phyloP scores from a whole-genome alignment of 1,139 yeast species.

The Pichia sp. region DNA sequence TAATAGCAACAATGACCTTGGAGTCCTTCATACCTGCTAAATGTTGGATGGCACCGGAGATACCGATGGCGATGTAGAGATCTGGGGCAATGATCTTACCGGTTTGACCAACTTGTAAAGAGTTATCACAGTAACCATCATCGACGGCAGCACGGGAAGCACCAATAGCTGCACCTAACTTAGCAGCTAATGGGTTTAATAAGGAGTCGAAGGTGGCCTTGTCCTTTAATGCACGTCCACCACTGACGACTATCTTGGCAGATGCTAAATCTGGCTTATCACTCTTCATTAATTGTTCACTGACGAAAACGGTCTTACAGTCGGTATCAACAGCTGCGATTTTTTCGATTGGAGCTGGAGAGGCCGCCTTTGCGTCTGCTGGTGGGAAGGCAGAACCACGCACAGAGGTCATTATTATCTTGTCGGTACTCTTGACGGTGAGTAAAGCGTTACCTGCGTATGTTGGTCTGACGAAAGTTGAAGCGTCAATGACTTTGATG shows the following conservation, averaged over 20 bases:
- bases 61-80: constrained; percentile 87
- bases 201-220: constrained; percentile 82
- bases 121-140: constrained; percentile 92
- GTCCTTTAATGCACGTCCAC: constrained; percentile 92
- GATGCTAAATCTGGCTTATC: constrained; percentile 92
- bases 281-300: constrained; percentile 69
- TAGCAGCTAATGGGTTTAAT: constrained; percentile 81
- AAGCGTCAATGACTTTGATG: constrained; percentile 57
- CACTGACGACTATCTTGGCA: constrained; percentile 79
- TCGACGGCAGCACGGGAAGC: constrained; percentile 99
- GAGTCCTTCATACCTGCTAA: constrained; percentile 99
- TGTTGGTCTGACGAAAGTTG: constrained; percentile 85
- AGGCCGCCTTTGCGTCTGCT: constrained; percentile 42
- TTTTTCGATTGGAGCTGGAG: constrained; percentile 47
- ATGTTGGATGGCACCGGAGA: constrained; percentile 97
- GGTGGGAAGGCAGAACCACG: constrained; percentile 86
- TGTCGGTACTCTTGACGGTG: constrained; percentile 73
- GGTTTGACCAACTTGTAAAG: constrained; percentile 98
- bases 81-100: constrained; percentile 99
- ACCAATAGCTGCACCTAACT: constrained; percentile 90
- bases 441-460: constrained; percentile 95
- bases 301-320: constrained; percentile 54
- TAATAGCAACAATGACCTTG: constrained; percentile 89
- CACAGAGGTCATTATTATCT: constrained; percentile 65
- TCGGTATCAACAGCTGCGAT: constrained; percentile 38